Evolutionary conservation across 139 green algal species (phyloP).

Genomic region (Volvox africanus): DNA sequence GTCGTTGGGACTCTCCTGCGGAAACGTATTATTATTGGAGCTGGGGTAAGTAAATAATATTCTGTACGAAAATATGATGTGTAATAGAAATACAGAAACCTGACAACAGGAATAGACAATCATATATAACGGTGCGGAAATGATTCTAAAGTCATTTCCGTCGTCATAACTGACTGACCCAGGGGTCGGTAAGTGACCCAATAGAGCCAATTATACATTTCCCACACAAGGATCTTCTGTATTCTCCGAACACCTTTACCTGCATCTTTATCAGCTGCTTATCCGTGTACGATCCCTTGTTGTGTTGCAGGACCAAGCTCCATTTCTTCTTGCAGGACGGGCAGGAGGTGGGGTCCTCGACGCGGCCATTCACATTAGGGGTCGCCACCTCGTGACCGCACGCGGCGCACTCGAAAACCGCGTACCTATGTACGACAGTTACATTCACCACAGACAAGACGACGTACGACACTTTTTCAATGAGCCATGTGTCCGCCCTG

Average conservation of each 20-base stretch:
- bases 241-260: conserved; percentile 1
- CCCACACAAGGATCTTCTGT: no score
- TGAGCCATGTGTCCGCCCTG: no score
- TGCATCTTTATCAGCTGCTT: conserved; percentile 83
- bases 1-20: conserved; percentile 94
- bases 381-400: conserved; percentile 24
- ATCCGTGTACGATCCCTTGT: conserved; percentile 85
- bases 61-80: no score
- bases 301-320: conserved; percentile 52
- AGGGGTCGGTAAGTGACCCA: no score
- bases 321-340: conserved; percentile 54
- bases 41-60: no score
- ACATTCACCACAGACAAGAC: no score
- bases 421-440: conserved; percentile 54
- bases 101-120: no score
- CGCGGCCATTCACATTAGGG: conserved; percentile 72
- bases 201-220: no score
- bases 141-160: not conserved
- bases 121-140: no score
- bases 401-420: conserved; percentile 65
- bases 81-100: no score
- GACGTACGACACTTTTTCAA: no score
- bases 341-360: conserved; percentile 89
- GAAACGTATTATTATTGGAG: no score
- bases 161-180: not conserved